Conservation (phyloP, 169 alveolate genomes). For the Theileria orientalis region DNA sequence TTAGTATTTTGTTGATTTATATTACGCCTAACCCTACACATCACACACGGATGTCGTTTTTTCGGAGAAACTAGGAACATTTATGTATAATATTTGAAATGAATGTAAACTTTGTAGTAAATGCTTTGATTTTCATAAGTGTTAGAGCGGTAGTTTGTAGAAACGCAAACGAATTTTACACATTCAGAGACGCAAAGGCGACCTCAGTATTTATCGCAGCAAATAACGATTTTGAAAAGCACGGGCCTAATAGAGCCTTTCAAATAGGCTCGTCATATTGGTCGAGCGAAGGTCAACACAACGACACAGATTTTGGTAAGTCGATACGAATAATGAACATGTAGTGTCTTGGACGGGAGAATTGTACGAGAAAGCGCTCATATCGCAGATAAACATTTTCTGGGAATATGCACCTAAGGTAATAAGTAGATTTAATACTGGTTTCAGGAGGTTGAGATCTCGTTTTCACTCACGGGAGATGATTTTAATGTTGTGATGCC, state of each 20-base stretch:
- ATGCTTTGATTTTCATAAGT: not conserved
- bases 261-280: conserved; percentile 84
- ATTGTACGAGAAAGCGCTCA: conserved; percentile 72
- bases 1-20: not conserved
- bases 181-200: conserved; percentile 74
- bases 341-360: conserved; percentile 85
- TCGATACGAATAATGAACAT: conserved; percentile 12
- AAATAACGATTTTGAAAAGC: conserved; percentile 57
- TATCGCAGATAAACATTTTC: conserved; percentile 73
- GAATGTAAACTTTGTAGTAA: not conserved
- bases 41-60: not conserved
- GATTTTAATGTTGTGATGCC: conserved; percentile 80
- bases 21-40: not conserved
- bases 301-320: conserved; percentile 74
- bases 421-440: not conserved
- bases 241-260: conserved; percentile 73
- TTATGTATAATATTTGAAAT: conserved; percentile 7
- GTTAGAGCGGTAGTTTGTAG: conserved; percentile 12
- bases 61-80: not conserved
- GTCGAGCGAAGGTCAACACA: conserved; percentile 83
- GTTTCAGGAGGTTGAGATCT: conserved; percentile 73
- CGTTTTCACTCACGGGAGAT: conserved; percentile 80
- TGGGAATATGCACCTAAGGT: conserved; percentile 86
- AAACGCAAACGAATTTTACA: conserved; percentile 73
- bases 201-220: conserved; percentile 70